A percentile compares a stretch with the other conserved stretches of the same genome.
These are phyloP conservation scores for Chiua sp. DNA, from an alignment of 1,284 basidiomycete genomes.

Conservation along the genomic window DNA sequence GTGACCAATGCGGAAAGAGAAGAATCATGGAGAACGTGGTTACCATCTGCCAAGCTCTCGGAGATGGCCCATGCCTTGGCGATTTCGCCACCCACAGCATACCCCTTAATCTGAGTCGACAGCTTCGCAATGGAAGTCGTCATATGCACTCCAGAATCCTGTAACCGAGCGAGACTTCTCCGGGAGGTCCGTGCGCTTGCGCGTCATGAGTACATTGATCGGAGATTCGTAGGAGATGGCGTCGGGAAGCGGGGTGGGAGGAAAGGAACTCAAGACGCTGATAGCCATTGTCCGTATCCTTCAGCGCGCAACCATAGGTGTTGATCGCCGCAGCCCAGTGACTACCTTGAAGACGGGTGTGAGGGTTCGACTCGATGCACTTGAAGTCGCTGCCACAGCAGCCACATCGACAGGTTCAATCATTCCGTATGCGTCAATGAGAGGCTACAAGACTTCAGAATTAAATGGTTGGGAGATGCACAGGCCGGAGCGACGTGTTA, in stretches of 20 bases:
- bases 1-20: background rate
- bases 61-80: constrained; percentile 80
- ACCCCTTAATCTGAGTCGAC: constrained; percentile 90
- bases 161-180: constrained; percentile 72
- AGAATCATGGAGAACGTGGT: constrained; percentile 75
- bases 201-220: constrained; percentile 84
- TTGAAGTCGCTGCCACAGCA: constrained; percentile 81
- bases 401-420: constrained; percentile 87
- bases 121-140: constrained; percentile 98
- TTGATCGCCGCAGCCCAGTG: constrained; percentile 96
- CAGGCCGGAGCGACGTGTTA: constrained; percentile 59
- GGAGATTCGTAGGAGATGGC: constrained; percentile 91
- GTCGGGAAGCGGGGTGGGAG: constrained; percentile 64
- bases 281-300: constrained; percentile 83
- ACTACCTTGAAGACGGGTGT: constrained; percentile 74
- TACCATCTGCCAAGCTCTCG: constrained; percentile 89
- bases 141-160: constrained; percentile 75
- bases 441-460: constrained; percentile 71
- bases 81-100: constrained; percentile 76
- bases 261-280: constrained; percentile 81
- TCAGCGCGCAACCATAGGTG: constrained; percentile 83
- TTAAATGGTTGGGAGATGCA: constrained; percentile 81
- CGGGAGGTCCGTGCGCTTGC: constrained; percentile 83
- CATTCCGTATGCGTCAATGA: constrained; percentile 93
- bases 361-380: constrained; percentile 56